A percentile compares a stretch with the other conserved stretches of the same genome.
Conservation (phyloP, 129 eudicot species). For the Artemisia argyi region DNA sequence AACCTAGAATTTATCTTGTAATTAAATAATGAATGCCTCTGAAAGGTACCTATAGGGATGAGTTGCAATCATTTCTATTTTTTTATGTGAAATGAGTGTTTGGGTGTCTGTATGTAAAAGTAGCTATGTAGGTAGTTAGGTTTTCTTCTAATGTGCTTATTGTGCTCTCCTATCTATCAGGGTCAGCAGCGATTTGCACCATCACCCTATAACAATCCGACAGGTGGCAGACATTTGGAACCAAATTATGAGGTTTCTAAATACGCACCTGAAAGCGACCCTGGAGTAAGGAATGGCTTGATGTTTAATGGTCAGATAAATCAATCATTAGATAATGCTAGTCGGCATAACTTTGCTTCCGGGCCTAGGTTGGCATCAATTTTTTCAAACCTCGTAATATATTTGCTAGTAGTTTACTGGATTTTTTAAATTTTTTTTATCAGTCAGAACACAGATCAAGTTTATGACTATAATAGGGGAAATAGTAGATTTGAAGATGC, state of each 20-base stretch:
- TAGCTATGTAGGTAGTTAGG: no score
- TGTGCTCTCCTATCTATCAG: constrained; percentile 32
- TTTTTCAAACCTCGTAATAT: no score
- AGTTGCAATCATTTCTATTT: neutral
- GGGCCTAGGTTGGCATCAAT: constrained; percentile 45
- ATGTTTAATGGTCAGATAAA: constrained; percentile 43
- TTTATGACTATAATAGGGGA: constrained; percentile 33
- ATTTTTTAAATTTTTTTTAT: neutral
- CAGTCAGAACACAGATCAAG: constrained; percentile 22
- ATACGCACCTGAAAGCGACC: constrained; percentile 43
- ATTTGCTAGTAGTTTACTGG: neutral
- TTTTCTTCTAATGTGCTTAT: neutral
- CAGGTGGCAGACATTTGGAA: constrained; percentile 47
- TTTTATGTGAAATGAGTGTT: no score
- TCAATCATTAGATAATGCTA: constrained; percentile 34
- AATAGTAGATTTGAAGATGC: constrained; percentile 42
- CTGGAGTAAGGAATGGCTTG: constrained; percentile 35
- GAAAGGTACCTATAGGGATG: neutral
- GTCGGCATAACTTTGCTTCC: constrained; percentile 23
- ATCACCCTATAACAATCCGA: constrained; percentile 42
- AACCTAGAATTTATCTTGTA: neutral
- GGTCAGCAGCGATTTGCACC: constrained; percentile 43
- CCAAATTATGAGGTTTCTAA: constrained; percentile 38
- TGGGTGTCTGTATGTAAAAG: no score
- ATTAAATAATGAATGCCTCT: neutral